These are phyloP conservation scores for Mercurialis annua DNA, from an alignment of 345 rosid species.

Conservation along the genomic window DNA sequence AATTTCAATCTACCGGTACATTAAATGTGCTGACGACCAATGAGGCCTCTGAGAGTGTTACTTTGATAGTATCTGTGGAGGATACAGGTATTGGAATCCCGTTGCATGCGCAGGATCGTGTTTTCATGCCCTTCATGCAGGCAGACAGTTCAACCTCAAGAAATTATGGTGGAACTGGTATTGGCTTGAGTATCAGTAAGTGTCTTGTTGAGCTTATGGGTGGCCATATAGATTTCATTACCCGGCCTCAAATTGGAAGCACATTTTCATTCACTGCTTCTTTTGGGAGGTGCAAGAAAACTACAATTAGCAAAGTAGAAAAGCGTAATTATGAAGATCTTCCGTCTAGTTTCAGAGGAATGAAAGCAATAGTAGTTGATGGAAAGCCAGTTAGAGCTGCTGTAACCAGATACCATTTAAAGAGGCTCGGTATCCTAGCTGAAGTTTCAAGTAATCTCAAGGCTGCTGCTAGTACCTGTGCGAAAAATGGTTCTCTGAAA, in stretches of 20 bases:
- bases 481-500: constrained; percentile 47
- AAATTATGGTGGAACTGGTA: constrained; percentile 90
- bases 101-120: constrained; percentile 70
- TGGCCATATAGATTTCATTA: constrained; percentile 77
- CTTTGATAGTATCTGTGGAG: constrained; percentile 77
- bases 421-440: constrained; percentile 77
- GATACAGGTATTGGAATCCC: constrained; percentile 98
- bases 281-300: constrained; percentile 50
- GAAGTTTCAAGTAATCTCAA: constrained; percentile 57
- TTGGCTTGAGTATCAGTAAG: constrained; percentile 94
- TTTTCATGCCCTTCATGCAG: constrained; percentile 95
- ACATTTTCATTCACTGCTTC: constrained; percentile 77
- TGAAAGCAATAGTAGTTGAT: constrained; percentile 82
- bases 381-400: constrained; percentile 88
- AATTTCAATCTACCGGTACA: constrained; percentile 29
- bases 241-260: constrained; percentile 80
- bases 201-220: constrained; percentile 93
- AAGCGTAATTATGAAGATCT: constrained; percentile 58
- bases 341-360: constrained; percentile 67
- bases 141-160: constrained; percentile 98
- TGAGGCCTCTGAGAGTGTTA: constrained; percentile 45
- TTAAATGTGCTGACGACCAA: constrained; percentile 27
- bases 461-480: constrained; percentile 31
- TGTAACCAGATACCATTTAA: constrained; percentile 81
- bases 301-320: constrained; percentile 31